Evolutionary conservation across 345 rosid genomes (phyloP).

Genomic region (Populus euphratica): DNA sequence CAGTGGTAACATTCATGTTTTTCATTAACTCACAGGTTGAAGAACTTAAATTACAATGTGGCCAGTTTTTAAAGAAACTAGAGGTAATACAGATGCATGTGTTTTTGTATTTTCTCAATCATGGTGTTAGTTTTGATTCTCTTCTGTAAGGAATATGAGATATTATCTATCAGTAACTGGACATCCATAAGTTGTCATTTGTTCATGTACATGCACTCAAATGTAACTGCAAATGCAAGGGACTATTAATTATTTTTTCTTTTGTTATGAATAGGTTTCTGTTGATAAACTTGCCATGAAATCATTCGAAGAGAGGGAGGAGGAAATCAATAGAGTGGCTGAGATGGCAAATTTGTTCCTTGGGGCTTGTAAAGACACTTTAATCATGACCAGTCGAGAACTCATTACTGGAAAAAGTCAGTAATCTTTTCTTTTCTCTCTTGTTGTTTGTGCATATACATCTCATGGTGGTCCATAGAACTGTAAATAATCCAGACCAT

Average conservation of each 20-base stretch:
- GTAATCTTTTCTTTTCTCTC: constrained; percentile 17
- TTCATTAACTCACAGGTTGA: constrained; percentile 49
- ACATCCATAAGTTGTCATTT: not conserved
- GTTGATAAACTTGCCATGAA: constrained; percentile 79
- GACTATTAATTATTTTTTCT: not conserved
- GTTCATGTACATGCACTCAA: not conserved
- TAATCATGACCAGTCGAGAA: constrained; percentile 87
- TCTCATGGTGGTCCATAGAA: not conserved
- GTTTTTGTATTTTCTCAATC: constrained; percentile 1
- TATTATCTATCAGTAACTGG: not conserved
- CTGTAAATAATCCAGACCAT: not conserved
- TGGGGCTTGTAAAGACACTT: constrained; percentile 59
- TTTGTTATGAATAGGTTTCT: constrained; percentile 53
- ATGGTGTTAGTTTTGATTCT: constrained; percentile 4
- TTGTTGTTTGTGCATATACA: not conserved
- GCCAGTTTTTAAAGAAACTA: constrained; percentile 53
- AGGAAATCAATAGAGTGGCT: constrained; percentile 67
- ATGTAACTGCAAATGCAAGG: not conserved
- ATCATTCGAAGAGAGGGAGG: constrained; percentile 64
- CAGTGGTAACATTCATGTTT: not conserved
- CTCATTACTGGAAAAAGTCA: constrained; percentile 84
- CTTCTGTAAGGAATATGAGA: constrained; percentile 1
- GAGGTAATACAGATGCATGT: constrained; percentile 51
- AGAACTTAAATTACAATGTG: constrained; percentile 70
- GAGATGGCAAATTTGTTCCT: constrained; percentile 74